Base-by-base conservation (phyloP, 2,329 filamentous ascomycete species). In the Fusarium duplospermum region DNA sequence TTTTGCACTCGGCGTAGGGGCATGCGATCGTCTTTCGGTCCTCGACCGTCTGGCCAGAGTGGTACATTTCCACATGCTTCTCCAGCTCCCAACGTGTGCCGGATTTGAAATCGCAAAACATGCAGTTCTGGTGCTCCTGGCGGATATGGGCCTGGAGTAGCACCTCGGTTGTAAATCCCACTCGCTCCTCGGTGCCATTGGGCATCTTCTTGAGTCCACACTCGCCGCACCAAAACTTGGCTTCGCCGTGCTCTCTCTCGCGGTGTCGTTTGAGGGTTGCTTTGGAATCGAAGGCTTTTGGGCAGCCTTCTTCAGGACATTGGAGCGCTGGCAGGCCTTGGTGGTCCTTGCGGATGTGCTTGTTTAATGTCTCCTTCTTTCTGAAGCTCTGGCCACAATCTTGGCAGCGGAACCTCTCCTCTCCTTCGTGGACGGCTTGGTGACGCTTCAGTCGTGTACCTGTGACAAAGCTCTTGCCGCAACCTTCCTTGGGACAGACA, bases 301-400 rank as follows among this genome's bases (percentile, higher is more conserved):
- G 83, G 78, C 96, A 98, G 52, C 77, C 80, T 18, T 78, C 77
- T 66, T 92, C 86, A 1, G 86, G 85, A 81, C 96, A 98, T 6
- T 87, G 87, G 78, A 91, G 97, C 0, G 94, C 91, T 54, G 92
- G 90, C 68, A 92, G 83, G 31, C 92, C 86, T 42, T 96, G 84
- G 81, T 98, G 96, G 14, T 91, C 92, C 11, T 90, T 89, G 63
- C 92, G 90, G 72, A 98, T 89, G 80, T 98, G 96, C 61, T 93
- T 92, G 80, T 95, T 91, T 18, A 98, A 87, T 0, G 95, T 97
- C 74, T 94, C 91, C 80, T 94, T 93, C 83, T 98, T 98, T 70
- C 96, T 90, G 82, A 98, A 98, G 22, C 90, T 91, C 83, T 94
- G 89, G 20, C 89, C 88, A 83, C 95, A 98, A 36, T 90, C 92